Conservation (phyloP, 2,329 filamentous ascomycete genomes). For the Leptographium wingfieldii region DNA sequence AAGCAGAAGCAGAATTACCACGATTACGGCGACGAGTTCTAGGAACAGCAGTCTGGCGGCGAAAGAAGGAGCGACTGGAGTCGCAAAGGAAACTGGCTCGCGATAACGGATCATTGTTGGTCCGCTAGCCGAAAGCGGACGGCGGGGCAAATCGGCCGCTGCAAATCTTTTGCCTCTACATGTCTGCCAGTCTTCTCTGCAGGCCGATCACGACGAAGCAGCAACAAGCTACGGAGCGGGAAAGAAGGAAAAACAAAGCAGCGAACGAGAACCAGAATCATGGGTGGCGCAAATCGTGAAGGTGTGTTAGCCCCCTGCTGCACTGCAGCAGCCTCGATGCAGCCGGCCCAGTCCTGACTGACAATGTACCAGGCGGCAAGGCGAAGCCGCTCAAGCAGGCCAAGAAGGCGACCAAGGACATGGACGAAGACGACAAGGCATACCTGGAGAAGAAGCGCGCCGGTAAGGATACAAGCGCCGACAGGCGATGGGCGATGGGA, state of each 20-base stretch:
- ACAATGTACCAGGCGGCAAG: constrained; percentile 54
- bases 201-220: neutral
- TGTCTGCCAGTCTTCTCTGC: neutral
- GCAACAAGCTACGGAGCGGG: neutral
- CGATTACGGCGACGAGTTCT: neutral
- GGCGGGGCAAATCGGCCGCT: neutral
- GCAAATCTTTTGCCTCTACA: neutral
- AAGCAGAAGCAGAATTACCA: neutral
- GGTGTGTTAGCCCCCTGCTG: constrained; percentile 27
- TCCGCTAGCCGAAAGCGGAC: neutral
- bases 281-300: constrained; percentile 57
- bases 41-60: neutral
- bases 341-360: neutral
- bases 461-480: constrained; percentile 36
- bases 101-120: neutral
- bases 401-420: constrained; percentile 72
- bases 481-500: too few species aligned
- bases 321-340: neutral
- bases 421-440: constrained; percentile 78
- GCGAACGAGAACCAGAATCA: constrained; percentile 21
- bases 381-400: constrained; percentile 74
- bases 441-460: constrained; percentile 74
- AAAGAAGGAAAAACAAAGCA: neutral
- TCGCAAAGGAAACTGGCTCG: neutral
- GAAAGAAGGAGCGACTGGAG: neutral